A percentile compares a stretch with the other conserved stretches of the same genome.
These are phyloP conservation scores for Ophiostoma angusticollis DNA, from an alignment of 2,329 filamentous ascomycete genomes.

Conservation along the genomic window DNA sequence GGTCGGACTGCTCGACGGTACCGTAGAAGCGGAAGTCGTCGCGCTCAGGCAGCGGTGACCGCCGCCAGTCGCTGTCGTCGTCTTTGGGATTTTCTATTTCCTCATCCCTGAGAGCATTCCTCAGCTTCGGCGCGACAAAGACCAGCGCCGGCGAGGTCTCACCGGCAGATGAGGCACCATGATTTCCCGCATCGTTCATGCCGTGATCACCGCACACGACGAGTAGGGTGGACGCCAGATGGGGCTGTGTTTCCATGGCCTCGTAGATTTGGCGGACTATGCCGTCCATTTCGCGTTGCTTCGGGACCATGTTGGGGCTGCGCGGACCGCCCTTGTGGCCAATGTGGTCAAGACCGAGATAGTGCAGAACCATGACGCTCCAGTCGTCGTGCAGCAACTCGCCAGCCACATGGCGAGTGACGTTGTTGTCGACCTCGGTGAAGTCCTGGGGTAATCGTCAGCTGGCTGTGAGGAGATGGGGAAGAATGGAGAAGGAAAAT, in stretches of 20 bases:
- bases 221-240: constrained; percentile 67
- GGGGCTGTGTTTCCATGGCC: constrained; percentile 55
- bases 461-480: too few species aligned
- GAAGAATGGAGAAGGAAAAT: too few species aligned
- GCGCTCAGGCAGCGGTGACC: constrained; percentile 30
- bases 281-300: constrained; percentile 67
- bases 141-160: constrained; percentile 89
- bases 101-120: constrained; percentile 19
- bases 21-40: constrained; percentile 75
- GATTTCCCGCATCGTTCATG: constrained; percentile 99
- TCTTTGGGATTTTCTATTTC: neutral
- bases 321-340: constrained; percentile 84
- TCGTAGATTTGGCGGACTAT: constrained; percentile 51
- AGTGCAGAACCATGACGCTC: constrained; percentile 90
- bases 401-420: constrained; percentile 72
- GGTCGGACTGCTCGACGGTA: constrained; percentile 83
- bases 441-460: too few species aligned
- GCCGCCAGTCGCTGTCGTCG: neutral
- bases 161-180: constrained; percentile 83
- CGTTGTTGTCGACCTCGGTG: constrained; percentile 93
- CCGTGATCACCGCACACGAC: constrained; percentile 89
- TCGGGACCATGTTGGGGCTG: constrained; percentile 81
- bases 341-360: constrained; percentile 91
- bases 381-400: constrained; percentile 73
- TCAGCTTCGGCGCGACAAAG: constrained; percentile 75